Evolutionary conservation across 2,329 filamentous ascomycete species (phyloP), one percentile per base, ranked within the genome.

Genomic region (Ophiostoma australiae): DNA sequence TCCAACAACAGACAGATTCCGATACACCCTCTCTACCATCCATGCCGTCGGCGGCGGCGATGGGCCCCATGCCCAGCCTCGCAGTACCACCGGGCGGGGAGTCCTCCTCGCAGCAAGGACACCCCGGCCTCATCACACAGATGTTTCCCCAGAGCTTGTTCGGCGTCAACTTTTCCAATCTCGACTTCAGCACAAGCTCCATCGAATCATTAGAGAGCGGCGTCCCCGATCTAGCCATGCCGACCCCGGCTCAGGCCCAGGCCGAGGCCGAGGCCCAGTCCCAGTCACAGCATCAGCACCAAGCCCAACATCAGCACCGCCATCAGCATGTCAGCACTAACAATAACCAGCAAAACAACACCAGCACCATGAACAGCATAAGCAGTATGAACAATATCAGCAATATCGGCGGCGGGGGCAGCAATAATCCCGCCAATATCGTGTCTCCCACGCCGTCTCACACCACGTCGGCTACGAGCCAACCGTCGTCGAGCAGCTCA

Each of bases 131-230:
- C 1, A 39, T 39, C 35, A 66, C 63, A 39, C 33, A 41, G 13
- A 10, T 67, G 8, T 72, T 67, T 37, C 67, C 71, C 1, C 55
- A 39, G 1, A 70, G 69, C 48, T 61, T 72, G 6, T 70, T 72
- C 20, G 71, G 67, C 33, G 63, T 67, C 20, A 63, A 72, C 48
- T 69, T 69, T 67, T 20, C 55, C 66, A 65, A 41, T n/a, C 31
- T 72, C 15, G 71, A 72, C 41, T 72, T 72, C 17, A 48, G 69
- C 65, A 58, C 41, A 0, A 33, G 20, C 31, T 33, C 48, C 6
- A 15, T 55, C 1, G 68, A 68, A 23, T 33, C 52, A 27, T 33
- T 52, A 37, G 55, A 55, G 31, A 52, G 65, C 55, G 71, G 63
- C 4, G 27, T 65, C 33, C 61, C 61, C 17, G 61, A 65, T 33